A percentile compares a stretch with the other conserved stretches of the same genome.
These are phyloP conservation scores for Candida anutae DNA, from an alignment of 1,139 yeast genomes.

Conservation along the genomic window DNA sequence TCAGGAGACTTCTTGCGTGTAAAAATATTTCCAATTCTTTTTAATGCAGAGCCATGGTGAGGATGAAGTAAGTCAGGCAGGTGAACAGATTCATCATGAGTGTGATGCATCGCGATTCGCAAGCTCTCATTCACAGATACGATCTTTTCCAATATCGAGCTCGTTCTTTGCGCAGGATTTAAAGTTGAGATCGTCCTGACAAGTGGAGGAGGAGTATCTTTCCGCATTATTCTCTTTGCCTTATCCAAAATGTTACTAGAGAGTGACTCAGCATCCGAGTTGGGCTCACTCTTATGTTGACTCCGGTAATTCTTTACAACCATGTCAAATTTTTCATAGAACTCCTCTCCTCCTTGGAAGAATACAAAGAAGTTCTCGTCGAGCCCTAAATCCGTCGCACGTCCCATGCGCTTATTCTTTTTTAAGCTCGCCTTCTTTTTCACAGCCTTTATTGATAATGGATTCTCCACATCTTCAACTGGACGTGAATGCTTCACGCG, in stretches of 20 bases:
- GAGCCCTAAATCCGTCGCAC: conserved; percentile 35
- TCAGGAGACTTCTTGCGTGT: too few relatives aligned
- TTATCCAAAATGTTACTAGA: too few relatives aligned
- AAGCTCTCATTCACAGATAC: conserved; percentile 4
- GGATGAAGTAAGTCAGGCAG: too few relatives aligned
- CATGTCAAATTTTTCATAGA: conserved; percentile 16
- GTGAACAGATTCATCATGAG: too few relatives aligned
- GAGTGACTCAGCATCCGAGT: not conserved
- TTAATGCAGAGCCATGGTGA: too few relatives aligned
- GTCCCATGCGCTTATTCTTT: conserved; percentile 29
- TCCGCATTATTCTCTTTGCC: too few relatives aligned
- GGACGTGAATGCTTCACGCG: conserved; percentile 14
- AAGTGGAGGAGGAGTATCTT: not conserved
- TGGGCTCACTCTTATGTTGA: conserved; percentile 2
- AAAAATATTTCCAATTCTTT: too few relatives aligned
- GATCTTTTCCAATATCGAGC: conserved; percentile 9
- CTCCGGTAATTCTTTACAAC: conserved; percentile 14
- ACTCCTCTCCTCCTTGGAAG: conserved; percentile 32
- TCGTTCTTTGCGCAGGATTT: conserved; percentile 4
- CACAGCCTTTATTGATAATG: conserved; percentile 1
- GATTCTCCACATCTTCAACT: conserved; percentile 3
- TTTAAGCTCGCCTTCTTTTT: conserved; percentile 7
- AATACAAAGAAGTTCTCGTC: conserved; percentile 69
- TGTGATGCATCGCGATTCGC: too few relatives aligned
- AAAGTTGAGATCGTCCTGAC: conserved; percentile 12